These are phyloP conservation scores for Auricularia heimuer DNA, from an alignment of 768 basidiomycete species.

Conservation along the genomic window DNA sequence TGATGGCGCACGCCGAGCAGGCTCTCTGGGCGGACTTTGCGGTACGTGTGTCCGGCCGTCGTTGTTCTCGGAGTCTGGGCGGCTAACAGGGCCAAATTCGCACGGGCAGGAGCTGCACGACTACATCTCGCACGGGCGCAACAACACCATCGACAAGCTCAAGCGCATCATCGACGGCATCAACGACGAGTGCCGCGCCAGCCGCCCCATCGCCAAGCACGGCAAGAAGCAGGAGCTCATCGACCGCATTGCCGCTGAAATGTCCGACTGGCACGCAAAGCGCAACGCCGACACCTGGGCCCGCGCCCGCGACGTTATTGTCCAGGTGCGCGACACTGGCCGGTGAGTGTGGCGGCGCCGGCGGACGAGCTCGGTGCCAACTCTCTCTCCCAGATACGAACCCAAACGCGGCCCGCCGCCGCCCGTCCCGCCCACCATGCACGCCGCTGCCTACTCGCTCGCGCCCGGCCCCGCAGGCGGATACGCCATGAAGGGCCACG, in stretches of 20 bases:
- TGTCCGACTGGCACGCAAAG: conserved; percentile 51
- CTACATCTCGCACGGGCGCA: conserved; percentile 37
- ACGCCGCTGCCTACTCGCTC: background rate
- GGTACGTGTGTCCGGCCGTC: conserved; percentile 29
- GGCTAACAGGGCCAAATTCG: background rate
- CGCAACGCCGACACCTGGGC: conserved; percentile 57
- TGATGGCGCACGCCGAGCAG: conserved; percentile 49
- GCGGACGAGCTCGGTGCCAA: background rate
- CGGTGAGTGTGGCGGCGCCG: conserved; percentile 38
- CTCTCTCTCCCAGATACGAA: background rate
- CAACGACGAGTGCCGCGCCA: conserved; percentile 66
- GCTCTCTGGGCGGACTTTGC: conserved; percentile 61
- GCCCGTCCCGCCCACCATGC: background rate
- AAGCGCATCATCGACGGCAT: conserved; percentile 72
- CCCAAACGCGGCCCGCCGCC: background rate
- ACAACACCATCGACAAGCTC: conserved; percentile 77
- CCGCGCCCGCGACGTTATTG: conserved; percentile 56
- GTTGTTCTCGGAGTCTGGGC: background rate
- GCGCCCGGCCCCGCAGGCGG: background rate
- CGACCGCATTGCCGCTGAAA: conserved; percentile 51
- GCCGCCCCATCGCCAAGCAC: conserved; percentile 45
- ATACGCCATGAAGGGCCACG: background rate
- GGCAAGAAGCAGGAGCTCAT: conserved; percentile 86
- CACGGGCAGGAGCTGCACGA: conserved; percentile 51
- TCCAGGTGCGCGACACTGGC: conserved; percentile 56